Evolutionary conservation across 352 stramenopile genomes (phyloP).

Genomic region (Phytopythium mirpurense): DNA sequence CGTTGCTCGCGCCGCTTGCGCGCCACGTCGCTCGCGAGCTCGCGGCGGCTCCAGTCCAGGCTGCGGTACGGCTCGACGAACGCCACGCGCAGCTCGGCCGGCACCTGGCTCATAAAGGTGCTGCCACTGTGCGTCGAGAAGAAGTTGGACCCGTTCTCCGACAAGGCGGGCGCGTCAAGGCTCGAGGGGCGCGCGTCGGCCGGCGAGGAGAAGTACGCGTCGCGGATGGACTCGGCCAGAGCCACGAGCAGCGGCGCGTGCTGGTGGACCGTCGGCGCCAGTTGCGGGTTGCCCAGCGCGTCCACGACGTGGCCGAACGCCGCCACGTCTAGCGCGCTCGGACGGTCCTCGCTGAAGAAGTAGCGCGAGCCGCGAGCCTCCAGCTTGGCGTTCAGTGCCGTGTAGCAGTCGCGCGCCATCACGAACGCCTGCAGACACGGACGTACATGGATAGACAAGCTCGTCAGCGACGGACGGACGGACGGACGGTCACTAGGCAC

Average conservation of each 20-base stretch:
- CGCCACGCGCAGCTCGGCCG: constrained; percentile 42
- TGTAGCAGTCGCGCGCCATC: constrained; percentile 81
- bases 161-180: constrained; percentile 41
- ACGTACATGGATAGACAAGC: too few species aligned
- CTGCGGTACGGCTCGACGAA: constrained; percentile 80
- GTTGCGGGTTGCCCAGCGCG: constrained; percentile 64
- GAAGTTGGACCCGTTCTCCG: constrained; percentile 73
- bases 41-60: constrained; percentile 79
- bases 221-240: constrained; percentile 66
- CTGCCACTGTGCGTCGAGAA: constrained; percentile 41
- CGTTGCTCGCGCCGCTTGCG: constrained; percentile 33
- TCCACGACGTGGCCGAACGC: constrained; percentile 85
- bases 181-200: constrained; percentile 26
- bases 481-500: too few species aligned
- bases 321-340: constrained; percentile 68
- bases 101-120: constrained; percentile 70
- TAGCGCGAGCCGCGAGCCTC: constrained; percentile 40
- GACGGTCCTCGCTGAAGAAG: constrained; percentile 62
- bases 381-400: constrained; percentile 77
- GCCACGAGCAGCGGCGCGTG: constrained; percentile 68
- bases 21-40: constrained; percentile 46
- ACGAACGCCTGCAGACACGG: constrained; percentile 43
- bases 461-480: too few species aligned
- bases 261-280: constrained; percentile 63
- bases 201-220: constrained; percentile 57